Conservation (phyloP, 2,329 filamentous ascomycete genomes). For the Sporothrix curviconia region DNA sequence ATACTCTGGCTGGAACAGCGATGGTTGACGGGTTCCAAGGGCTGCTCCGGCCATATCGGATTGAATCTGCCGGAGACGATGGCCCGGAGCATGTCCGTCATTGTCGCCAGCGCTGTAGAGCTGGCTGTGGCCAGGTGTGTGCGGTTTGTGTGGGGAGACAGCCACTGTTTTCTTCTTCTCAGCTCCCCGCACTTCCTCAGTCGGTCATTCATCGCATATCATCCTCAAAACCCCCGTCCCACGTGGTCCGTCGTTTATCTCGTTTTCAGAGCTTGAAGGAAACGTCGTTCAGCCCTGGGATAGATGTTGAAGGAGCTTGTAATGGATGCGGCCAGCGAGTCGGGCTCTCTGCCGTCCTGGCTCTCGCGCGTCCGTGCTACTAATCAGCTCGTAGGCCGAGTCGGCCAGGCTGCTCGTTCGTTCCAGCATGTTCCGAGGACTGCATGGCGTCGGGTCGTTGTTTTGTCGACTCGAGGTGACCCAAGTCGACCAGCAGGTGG, state of each 20-base stretch:
- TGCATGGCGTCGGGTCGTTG: conserved; percentile 37
- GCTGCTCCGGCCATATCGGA: conserved; percentile 45
- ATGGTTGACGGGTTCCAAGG: conserved; percentile 36
- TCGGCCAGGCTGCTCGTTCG: conserved; percentile 47
- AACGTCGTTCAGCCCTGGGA: conserved; percentile 24
- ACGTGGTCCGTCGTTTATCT: too few relatives aligned
- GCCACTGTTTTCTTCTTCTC: conserved; percentile 41
- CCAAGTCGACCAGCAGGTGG: conserved; percentile 51
- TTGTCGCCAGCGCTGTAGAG: conserved; percentile 30
- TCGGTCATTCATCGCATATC: too few relatives aligned
- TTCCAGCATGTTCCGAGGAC: conserved; percentile 31
- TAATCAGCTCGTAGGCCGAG: conserved; percentile 52
- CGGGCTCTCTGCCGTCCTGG: conserved; percentile 42
- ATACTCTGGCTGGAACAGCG: conserved; percentile 20
- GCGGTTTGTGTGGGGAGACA: too few relatives aligned
- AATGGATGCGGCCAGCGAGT: conserved; percentile 36
- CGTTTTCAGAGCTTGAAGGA: conserved; percentile 26
- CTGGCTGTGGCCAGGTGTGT: too few relatives aligned
- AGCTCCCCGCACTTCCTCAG: conserved; percentile 31
- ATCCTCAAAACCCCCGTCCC: too few relatives aligned
- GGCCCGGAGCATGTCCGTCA: conserved; percentile 29
- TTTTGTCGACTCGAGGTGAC: conserved; percentile 51
- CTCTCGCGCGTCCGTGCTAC: conserved; percentile 47
- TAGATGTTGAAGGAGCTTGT: conserved; percentile 22
- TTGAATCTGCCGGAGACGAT: conserved; percentile 32